These are phyloP conservation scores for Aurinia saxatilis DNA, from an alignment of 345 rosid species.

Conservation along the genomic window DNA sequence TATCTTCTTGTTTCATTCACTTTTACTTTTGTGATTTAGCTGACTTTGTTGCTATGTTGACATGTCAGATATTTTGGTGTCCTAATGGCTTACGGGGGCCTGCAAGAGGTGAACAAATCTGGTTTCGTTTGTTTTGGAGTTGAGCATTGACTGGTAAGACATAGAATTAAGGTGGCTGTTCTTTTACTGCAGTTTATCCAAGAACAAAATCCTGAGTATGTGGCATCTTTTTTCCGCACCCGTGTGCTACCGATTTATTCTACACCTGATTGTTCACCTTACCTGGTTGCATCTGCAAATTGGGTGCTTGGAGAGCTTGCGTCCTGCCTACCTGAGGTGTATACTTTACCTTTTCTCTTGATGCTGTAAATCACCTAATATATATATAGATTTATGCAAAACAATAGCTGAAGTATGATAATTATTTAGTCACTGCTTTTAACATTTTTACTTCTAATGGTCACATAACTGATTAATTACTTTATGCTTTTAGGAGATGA, in stretches of 20 bases:
- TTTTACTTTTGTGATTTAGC: slow-evolving; percentile 26
- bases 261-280: slow-evolving; percentile 44
- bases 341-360: slow-evolving; percentile 14
- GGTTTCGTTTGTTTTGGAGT: slow-evolving; percentile 6
- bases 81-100: slow-evolving; percentile 76
- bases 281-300: slow-evolving; percentile 72
- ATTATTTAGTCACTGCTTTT: background rate
- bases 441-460: background rate
- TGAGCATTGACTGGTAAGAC: slow-evolving; percentile 1
- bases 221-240: slow-evolving; percentile 39
- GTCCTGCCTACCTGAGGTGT: slow-evolving; percentile 67
- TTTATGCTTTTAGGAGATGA: slow-evolving; percentile 53
- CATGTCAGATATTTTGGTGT: slow-evolving; percentile 77
- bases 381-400: background rate
- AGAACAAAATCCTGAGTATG: slow-evolving; percentile 56
- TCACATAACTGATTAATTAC: background rate
- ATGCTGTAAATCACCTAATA: background rate
- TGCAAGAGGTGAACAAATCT: slow-evolving; percentile 73
- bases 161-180: background rate
- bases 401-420: background rate
- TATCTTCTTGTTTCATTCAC: background rate
- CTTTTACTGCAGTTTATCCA: slow-evolving; percentile 53
- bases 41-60: background rate
- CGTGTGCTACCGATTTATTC: slow-evolving; percentile 63
- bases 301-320: slow-evolving; percentile 89